Base-by-base conservation (phyloP, 2,329 filamentous ascomycete species). In the Byssochlamys sp. region DNA sequence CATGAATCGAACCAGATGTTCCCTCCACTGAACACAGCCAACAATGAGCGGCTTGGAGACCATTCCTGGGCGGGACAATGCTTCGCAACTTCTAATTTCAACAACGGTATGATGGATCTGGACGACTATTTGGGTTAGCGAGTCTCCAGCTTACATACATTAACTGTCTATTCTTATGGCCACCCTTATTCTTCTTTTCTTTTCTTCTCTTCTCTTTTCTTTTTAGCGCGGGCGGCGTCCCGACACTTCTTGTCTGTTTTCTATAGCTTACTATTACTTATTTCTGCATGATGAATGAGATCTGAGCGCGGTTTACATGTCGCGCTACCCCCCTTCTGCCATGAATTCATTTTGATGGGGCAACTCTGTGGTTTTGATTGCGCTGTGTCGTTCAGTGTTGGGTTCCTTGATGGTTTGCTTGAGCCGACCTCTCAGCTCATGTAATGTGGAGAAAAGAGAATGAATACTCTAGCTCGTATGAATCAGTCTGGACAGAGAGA, bases 1-100 rank as follows among this genome's bases (percentile, higher is more conserved):
- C 59, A 58, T 33, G 52, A 57, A 14, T 54, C 54, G 24, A 52
- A 59, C 33, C 59, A 61, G n/a, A 66, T 66, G 64, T 66, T 66
- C 28, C 62, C 63, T 10, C 59, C 63, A 27, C 55, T 66, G 19
- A 57, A 60, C 27, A 35, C 45, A 9, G 58, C 60, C 9, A 59
- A 65, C 27, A 49, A 54, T 14, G 52, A 26, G 24, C 33, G 58
- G 7, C 59, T 60, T 31, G 55, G 53, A 53, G 59, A 64, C 52
- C 60, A 62, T 39, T 14, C 58, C 9, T 66, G 63, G 62, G 52
- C 57, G 29, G 60, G 59, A 14, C 58, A 57, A 25, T 24, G 14
- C 14, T 28, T 51, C 49, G 25, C 3, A 2, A n/a, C 49, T 26
- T 51, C 49, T 5, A 51, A 51, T n/a, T 12, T 51, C 27, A 51